Percentiles rank a stretch among this genome's conserved stretches.
phyloP scores from a whole-genome alignment of 306 rosid species.

The Castanea crenata region DNA sequence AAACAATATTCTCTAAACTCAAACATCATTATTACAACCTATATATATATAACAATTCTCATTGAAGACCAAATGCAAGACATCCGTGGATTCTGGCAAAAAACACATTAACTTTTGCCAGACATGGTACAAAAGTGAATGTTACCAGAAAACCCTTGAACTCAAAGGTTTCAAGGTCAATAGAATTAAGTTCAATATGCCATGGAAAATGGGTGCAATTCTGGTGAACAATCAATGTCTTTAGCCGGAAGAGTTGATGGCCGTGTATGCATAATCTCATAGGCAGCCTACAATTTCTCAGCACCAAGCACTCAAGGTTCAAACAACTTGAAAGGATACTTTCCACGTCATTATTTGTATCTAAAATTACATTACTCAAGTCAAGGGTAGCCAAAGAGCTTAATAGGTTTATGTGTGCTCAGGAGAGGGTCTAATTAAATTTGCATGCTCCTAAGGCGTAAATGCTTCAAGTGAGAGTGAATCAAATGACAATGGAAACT shows the following conservation, averaged over 20 bases:
- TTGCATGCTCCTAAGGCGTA: not conserved
- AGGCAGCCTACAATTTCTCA: not conserved
- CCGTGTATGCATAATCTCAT: not conserved
- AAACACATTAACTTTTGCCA: not conserved
- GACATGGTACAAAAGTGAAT: not conserved
- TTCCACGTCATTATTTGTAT: not conserved
- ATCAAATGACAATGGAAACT: not conserved
- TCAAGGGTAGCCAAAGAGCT: not conserved
- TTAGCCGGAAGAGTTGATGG: not conserved
- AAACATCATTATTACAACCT: no score
- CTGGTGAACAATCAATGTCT: not conserved
- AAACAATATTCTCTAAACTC: no score
- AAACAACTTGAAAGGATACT: not conserved
- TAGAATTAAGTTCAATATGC: not conserved
- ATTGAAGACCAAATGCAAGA: not conserved
- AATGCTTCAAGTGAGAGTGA: not conserved
- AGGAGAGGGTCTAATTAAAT: not conserved
- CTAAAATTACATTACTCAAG: not conserved
- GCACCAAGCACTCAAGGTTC: not conserved
- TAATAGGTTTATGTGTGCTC: not conserved
- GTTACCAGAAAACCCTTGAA: not conserved
- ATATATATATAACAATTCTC: no score
- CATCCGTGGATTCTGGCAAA: not conserved
- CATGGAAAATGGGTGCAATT: not conserved
- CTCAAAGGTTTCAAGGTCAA: not conserved